A percentile compares a stretch with the other conserved stretches of the same genome.
Evolutionary conservation across 2,329 filamentous ascomycete species (phyloP).

Genomic region (Drechslera avenae): DNA sequence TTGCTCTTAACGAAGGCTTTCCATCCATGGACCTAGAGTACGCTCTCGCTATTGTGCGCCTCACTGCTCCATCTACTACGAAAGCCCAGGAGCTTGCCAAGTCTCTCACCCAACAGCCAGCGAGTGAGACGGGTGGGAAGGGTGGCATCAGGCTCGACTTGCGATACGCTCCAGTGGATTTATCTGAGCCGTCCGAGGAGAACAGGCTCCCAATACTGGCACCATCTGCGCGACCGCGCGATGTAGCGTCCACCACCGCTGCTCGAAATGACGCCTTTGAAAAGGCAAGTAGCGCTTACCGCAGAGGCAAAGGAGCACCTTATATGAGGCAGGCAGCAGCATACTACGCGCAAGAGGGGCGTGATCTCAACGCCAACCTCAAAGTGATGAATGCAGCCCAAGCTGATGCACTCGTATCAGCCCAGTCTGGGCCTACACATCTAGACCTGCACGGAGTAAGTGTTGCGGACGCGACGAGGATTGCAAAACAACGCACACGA

Average conservation of each 20-base stretch:
- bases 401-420: conserved; percentile 71
- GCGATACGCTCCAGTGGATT: conserved; percentile 51
- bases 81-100: conserved; percentile 66
- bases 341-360: conserved; percentile 74
- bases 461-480: conserved; percentile 80
- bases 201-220: conserved; percentile 34
- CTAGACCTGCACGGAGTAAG: conserved; percentile 85
- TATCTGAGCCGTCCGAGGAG: conserved; percentile 40
- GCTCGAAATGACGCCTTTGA: conserved; percentile 59
- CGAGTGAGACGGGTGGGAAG: conserved; percentile 27
- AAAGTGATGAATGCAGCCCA: conserved; percentile 66
- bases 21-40: conserved; percentile 56
- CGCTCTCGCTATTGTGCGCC: conserved; percentile 59
- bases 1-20: conserved; percentile 62
- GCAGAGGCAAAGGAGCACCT: conserved; percentile 69
- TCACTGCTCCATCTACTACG: conserved; percentile 62
- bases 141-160: conserved; percentile 57
- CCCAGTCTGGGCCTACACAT: conserved; percentile 68
- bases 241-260: conserved; percentile 51
- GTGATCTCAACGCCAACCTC: conserved; percentile 65
- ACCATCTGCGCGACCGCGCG: conserved; percentile 44
- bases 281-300: conserved; percentile 64
- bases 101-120: conserved; percentile 53
- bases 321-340: conserved; percentile 75
- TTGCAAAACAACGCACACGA: conserved; percentile 69